Conservation (phyloP, 2,329 filamentous ascomycete genomes). For the Furcasterigmium sp. region DNA sequence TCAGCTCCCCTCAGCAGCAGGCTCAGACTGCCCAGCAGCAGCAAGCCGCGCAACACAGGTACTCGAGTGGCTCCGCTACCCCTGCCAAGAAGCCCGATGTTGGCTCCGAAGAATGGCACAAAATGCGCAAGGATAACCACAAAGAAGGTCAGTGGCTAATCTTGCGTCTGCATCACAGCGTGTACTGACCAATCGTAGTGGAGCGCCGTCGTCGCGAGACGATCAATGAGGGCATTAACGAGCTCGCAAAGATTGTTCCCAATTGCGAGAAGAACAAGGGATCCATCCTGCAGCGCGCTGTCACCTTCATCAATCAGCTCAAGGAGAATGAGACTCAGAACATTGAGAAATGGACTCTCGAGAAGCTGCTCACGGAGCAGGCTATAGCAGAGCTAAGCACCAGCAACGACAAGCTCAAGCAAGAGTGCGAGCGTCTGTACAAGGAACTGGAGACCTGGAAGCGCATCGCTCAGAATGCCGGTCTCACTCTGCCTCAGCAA, state of each 20-base stretch:
- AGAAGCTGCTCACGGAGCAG: constrained; percentile 85
- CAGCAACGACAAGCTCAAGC: constrained; percentile 82
- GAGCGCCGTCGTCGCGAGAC: constrained; percentile 95
- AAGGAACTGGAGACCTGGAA: constrained; percentile 77
- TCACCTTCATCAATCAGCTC: constrained; percentile 89
- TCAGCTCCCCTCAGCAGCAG: constrained; percentile 4
- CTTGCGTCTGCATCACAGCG: background rate
- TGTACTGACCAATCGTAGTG: constrained; percentile 49
- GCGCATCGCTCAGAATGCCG: constrained; percentile 57
- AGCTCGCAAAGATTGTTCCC: constrained; percentile 94
- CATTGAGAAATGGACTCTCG: constrained; percentile 88
- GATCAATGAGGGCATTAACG: constrained; percentile 98
- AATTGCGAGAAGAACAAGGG: constrained; percentile 99
- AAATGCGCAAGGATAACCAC: constrained; percentile 93
- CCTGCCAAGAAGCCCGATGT: constrained; percentile 70
- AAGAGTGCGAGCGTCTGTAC: constrained; percentile 72
- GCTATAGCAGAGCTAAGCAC: constrained; percentile 82
- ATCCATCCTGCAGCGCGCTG: constrained; percentile 87
- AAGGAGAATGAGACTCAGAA: constrained; percentile 93
- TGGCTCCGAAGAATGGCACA: constrained; percentile 98
- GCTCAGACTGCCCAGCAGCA: constrained; percentile 4
- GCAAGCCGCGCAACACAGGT: constrained; percentile 21
- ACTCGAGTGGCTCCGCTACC: constrained; percentile 29
- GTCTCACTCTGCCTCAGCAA: constrained; percentile 37
- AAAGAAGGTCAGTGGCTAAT: constrained; percentile 72